Conservation (phyloP, 805 yeast genomes). For the Wickerhamiella nectarea region DNA sequence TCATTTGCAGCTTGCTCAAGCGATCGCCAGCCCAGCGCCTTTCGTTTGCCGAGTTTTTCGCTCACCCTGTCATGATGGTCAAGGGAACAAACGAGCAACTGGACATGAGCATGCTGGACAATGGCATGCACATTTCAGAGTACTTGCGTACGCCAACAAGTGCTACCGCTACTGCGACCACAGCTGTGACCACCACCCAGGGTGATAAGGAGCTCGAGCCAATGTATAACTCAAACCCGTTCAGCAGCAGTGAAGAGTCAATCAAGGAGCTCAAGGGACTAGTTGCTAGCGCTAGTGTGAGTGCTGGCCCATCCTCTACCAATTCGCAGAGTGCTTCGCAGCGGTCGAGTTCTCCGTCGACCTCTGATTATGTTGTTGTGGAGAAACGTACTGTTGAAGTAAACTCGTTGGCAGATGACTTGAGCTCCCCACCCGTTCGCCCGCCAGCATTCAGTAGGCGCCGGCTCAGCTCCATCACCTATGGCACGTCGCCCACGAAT, state of each 20-base stretch:
- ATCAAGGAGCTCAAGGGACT: slow-evolving; percentile 1
- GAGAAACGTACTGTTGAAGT: slow-evolving; percentile 93
- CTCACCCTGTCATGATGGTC: slow-evolving; percentile 36
- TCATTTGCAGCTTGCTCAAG: slow-evolving; percentile 64
- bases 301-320: too few species aligned
- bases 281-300: not conserved
- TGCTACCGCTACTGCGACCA: too few species aligned
- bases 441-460: slow-evolving; percentile 9
- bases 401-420: slow-evolving; percentile 87
- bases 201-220: too few species aligned
- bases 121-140: slow-evolving; percentile 73
- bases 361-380: slow-evolving; percentile 75
- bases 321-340: too few species aligned
- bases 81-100: slow-evolving; percentile 39
- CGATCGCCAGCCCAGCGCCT: slow-evolving; percentile 79
- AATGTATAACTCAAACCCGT: slow-evolving; percentile 1
- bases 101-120: slow-evolving; percentile 52
- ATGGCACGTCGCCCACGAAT: slow-evolving; percentile 50
- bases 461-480: slow-evolving; percentile 24
- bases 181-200: too few species aligned
- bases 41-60: slow-evolving; percentile 78
- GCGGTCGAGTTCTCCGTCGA: too few species aligned
- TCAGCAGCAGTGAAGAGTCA: not conserved
- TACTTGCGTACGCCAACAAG: slow-evolving; percentile 35
- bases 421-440: slow-evolving; percentile 33